Conservation (phyloP, 768 basidiomycete genomes). For the Boletus coccyginus region DNA sequence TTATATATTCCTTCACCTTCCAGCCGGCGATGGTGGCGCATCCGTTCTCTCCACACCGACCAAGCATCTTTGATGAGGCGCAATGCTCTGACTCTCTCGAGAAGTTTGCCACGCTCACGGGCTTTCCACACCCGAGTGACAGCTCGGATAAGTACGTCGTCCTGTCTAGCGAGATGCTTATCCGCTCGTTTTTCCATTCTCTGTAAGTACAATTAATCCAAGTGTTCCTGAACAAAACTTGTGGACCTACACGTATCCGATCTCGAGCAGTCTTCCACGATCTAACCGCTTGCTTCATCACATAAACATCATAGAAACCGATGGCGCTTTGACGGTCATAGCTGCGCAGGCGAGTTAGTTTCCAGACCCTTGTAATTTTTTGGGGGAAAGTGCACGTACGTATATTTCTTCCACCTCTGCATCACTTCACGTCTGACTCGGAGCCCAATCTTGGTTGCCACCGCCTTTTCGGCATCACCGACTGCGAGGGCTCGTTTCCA, state of each 20-base stretch:
- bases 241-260: conserved; percentile 46
- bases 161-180: conserved; percentile 55
- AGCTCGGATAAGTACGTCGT: conserved; percentile 56
- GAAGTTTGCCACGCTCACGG: conserved; percentile 55
- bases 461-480: conserved; percentile 41
- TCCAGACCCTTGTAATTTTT: not conserved
- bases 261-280: conserved; percentile 56
- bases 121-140: conserved; percentile 67
- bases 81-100: conserved; percentile 49
- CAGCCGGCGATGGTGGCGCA: conserved; percentile 38
- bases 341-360: conserved; percentile 32
- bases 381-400: conserved; percentile 39
- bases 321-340: conserved; percentile 42
- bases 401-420: conserved; percentile 53
- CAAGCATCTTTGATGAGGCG: conserved; percentile 47
- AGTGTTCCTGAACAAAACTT: not conserved
- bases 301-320: conserved; percentile 37
- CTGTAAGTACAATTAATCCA: conserved; percentile 38
- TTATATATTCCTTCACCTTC: conserved; percentile 41
- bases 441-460: conserved; percentile 43
- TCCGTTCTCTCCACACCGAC: conserved; percentile 48
- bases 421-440: conserved; percentile 51
- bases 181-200: conserved; percentile 51
- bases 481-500: conserved; percentile 54
- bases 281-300: conserved; percentile 46